Evolutionary conservation across 2,329 filamentous ascomycete species (phyloP).

Genomic region (Paraphoma chrysanthemicola): DNA sequence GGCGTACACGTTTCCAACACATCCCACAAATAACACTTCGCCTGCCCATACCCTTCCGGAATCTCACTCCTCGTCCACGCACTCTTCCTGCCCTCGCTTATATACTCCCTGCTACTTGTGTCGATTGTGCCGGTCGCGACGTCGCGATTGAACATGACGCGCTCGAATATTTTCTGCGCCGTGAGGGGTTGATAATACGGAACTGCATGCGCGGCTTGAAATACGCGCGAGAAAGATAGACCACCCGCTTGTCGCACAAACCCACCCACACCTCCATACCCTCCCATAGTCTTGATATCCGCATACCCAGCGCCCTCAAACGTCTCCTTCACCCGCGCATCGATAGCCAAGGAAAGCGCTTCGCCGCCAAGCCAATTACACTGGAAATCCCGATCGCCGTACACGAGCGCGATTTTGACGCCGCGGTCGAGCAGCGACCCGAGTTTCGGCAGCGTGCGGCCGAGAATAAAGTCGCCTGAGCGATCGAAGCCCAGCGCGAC

Average conservation of each 20-base stretch:
- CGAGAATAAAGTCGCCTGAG: conserved; percentile 63
- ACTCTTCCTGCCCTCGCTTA: conserved; percentile 1
- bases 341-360: conserved; percentile 66
- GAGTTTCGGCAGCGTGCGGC: conserved; percentile 43
- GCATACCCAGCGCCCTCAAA: conserved; percentile 74
- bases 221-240: conserved; percentile 55
- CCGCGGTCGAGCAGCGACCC: conserved; percentile 55
- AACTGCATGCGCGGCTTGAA: conserved; percentile 53
- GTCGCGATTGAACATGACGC: conserved; percentile 55
- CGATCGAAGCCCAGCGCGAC: conserved; percentile 7
- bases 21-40: conserved; percentile 19
- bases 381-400: conserved; percentile 14
- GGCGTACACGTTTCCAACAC: conserved; percentile 19
- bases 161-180: conserved; percentile 57
- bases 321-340: conserved; percentile 54
- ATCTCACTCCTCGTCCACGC: conserved; percentile 9
- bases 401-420: conserved; percentile 19
- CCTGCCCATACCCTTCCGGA: background rate
- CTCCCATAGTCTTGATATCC: conserved; percentile 65
- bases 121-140: conserved; percentile 58
- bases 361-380: conserved; percentile 70
- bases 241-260: conserved; percentile 77
- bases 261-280: conserved; percentile 60
- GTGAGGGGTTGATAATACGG: conserved; percentile 43
- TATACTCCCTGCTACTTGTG: background rate